Evolutionary conservation across 257 asterid species (phyloP), one percentile per base, ranked within the genome.

Genomic region (Apocynum venetum): DNA sequence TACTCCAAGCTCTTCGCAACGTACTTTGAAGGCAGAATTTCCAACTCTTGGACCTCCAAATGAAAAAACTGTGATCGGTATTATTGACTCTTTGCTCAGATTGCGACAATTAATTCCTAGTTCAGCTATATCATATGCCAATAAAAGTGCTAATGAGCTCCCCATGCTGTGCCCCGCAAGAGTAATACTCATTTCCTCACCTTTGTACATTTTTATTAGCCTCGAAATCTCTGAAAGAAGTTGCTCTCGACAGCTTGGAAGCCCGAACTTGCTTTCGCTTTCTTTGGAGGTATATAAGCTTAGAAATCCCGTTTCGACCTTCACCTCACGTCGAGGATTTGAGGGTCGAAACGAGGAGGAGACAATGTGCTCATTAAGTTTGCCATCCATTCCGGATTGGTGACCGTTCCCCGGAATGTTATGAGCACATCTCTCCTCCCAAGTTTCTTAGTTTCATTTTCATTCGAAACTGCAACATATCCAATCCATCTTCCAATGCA

Each of bases 1-100:
- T 2, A 91, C 91, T 0, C 97, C 97, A 51, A 89, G 55, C 38
- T 88, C 91, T 3, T 91, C 93, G 49, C 93, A 91, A 56, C 97
- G 85, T 73, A 85, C 87, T 56, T 91, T 91, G 73, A 91, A 91
- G 20, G 86, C 86, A 10, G 81, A 79, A 64, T 91, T 91, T 31
- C 97, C 96, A 36, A 91, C 96, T 48, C 94, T 81, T 31, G 94
- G 96, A 48, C 96, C 94, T 48, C 93, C 94, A 19, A 89, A 91
- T 0, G 97, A 91, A 20, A 89, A 91, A 51, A 87, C 93, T 0
- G 97, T 83, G 13, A 91, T 81, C 3, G 91, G 93, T 2, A 87
- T 4, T 55, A 2, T 17, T 17, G n/a, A 64, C 2, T 77, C 38
- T 17, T 61, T 59, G 13, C 70, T 47, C 31, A 25, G 31, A 4